Evolutionary conservation across 805 yeast genomes (phyloP).

Genomic region (Saitoella complicata): DNA sequence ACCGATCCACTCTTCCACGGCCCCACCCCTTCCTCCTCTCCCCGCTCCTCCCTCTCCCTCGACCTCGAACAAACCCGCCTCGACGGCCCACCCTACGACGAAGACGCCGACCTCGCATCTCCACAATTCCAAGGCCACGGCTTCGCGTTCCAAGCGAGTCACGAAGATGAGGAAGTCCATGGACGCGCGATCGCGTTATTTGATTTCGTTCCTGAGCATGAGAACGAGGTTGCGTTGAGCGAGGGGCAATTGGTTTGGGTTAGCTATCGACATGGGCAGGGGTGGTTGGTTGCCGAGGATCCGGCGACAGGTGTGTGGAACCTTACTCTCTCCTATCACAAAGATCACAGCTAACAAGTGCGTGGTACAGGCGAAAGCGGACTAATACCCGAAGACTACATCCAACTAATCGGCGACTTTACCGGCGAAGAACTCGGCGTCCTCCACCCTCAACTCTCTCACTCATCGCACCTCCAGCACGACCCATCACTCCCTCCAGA

Average conservation of each 20-base stretch:
- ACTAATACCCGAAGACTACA: constrained; percentile 88
- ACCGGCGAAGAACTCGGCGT: no score
- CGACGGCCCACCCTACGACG: neutral
- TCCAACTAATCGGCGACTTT: constrained; percentile 27
- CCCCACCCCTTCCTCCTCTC: neutral
- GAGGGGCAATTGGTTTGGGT: constrained; percentile 80
- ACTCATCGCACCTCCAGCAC: no score
- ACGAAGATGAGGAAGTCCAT: constrained; percentile 26
- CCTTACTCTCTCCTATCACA: neutral
- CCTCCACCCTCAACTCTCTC: no score
- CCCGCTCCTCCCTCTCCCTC: neutral
- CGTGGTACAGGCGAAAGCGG: constrained; percentile 42
- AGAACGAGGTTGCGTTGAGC: constrained; percentile 61
- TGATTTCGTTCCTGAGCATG: constrained; percentile 85
- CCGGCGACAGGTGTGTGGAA: constrained; percentile 35
- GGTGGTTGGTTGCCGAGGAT: constrained; percentile 90
- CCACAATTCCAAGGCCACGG: neutral
- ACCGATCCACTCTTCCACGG: neutral
- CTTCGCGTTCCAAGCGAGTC: neutral
- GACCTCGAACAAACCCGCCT: neutral
- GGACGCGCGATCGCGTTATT: constrained; percentile 71
- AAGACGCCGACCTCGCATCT: neutral
- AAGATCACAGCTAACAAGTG: no score
- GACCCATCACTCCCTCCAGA: no score
- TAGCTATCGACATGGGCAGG: constrained; percentile 87